phyloP scores from a whole-genome alignment of 202 grass and related monocot genomes.

The Saccharum hybrid region DNA sequence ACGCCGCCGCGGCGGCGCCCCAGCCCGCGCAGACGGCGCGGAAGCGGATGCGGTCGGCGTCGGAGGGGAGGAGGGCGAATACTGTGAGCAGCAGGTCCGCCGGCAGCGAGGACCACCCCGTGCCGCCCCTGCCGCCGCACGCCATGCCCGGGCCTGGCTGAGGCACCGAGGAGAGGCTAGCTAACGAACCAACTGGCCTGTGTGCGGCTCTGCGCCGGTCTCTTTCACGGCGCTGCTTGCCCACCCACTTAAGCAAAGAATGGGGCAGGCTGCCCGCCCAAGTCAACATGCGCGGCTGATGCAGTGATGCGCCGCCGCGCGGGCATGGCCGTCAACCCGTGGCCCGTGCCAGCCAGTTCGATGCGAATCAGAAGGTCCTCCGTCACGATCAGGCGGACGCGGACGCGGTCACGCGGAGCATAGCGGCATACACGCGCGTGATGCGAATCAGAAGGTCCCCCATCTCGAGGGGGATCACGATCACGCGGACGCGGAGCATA shows the following conservation, averaged over 20 bases:
- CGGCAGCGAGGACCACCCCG: slow-evolving; percentile 48
- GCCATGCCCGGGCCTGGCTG: slow-evolving; percentile 2
- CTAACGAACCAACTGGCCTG: neutral
- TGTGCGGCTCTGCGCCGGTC: neutral
- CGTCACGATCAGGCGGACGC: too few species aligned
- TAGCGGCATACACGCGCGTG: too few species aligned
- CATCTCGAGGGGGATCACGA: too few species aligned
- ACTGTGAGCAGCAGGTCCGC: slow-evolving; percentile 41
- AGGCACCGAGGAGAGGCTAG: neutral
- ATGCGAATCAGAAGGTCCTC: too few species aligned
- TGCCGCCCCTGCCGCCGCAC: neutral
- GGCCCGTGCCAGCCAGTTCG: neutral
- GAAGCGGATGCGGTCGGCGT: slow-evolving; percentile 53
- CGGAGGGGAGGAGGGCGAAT: slow-evolving; percentile 43
- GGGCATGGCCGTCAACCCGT: too few species aligned
- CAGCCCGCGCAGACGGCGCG: slow-evolving; percentile 49
- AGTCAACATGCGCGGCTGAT: neutral
- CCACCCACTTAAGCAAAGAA: neutral
- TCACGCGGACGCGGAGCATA: too few species aligned
- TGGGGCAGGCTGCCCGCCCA: neutral
- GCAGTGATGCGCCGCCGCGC: neutral
- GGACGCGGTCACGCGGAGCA: too few species aligned
- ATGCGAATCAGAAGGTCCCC: too few species aligned
- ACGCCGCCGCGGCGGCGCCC: slow-evolving; percentile 26
- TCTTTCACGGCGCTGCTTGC: neutral